These are phyloP conservation scores for Alternaria burnsii DNA, from an alignment of 2,329 filamentous ascomycete species.

Conservation along the genomic window DNA sequence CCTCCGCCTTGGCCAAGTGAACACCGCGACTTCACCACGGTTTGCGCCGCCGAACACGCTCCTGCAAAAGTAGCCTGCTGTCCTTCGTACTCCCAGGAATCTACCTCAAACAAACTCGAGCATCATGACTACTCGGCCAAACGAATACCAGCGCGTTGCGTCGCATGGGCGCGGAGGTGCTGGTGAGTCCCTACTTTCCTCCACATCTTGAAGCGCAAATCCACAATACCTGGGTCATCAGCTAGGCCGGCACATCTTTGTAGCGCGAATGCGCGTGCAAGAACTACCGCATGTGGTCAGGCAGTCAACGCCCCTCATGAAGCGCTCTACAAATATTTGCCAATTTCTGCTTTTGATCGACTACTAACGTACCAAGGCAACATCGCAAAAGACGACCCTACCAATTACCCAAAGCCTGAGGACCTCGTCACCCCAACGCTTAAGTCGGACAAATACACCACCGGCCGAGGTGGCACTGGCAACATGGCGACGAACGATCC, in stretches of 20 bases:
- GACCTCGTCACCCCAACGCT: conserved; percentile 84
- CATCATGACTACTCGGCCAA: conserved; percentile 36
- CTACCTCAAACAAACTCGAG: background rate
- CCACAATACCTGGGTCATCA: background rate
- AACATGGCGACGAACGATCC: conserved; percentile 87
- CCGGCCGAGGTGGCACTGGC: conserved; percentile 84
- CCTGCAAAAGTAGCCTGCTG: background rate
- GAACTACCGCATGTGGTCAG: background rate
- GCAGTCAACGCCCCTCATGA: background rate
- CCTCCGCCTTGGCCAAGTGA: conserved; percentile 15
- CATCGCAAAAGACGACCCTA: conserved; percentile 53
- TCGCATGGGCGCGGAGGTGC: conserved; percentile 82
- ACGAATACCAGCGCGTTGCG: conserved; percentile 40
- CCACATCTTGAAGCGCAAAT: background rate
- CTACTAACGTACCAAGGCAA: conserved; percentile 52
- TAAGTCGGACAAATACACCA: conserved; percentile 85
- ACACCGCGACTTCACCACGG: background rate
- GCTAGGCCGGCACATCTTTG: background rate
- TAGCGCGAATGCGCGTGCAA: background rate
- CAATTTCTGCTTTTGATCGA: conserved; percentile 2
- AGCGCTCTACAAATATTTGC: background rate
- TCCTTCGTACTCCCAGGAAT: background rate
- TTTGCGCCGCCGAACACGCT: background rate
- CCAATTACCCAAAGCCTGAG: conserved; percentile 50
- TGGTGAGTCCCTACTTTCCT: conserved; percentile 53